These are phyloP conservation scores for Clarireedia monteithiana DNA, from an alignment of 2,329 filamentous ascomycete species.

Conservation along the genomic window DNA sequence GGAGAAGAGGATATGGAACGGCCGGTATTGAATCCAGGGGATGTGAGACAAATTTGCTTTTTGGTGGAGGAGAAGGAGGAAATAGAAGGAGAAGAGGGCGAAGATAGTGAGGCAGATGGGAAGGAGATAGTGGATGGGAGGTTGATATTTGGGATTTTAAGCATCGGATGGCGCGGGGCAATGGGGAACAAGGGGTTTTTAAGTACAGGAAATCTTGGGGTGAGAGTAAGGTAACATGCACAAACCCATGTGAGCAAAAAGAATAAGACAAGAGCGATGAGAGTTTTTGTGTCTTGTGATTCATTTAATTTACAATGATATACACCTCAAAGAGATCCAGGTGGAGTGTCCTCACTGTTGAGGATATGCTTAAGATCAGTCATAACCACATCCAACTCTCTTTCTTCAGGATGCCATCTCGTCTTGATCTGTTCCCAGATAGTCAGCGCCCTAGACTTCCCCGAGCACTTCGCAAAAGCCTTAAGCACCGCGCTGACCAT, in stretches of 20 bases:
- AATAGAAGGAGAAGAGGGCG: conserved; percentile 27
- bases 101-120: conserved; percentile 10
- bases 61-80: conserved; percentile 37
- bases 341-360: neutral
- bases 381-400: conserved; percentile 26
- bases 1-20: conserved; percentile 38
- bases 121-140: conserved; percentile 44
- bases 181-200: conserved; percentile 87
- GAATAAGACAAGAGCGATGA: neutral
- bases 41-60: conserved; percentile 61
- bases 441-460: conserved; percentile 21
- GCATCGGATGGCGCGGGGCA: conserved; percentile 79
- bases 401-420: conserved; percentile 26
- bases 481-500: conserved; percentile 52
- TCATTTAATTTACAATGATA: neutral
- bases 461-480: conserved; percentile 49
- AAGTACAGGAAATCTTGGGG: conserved; percentile 74
- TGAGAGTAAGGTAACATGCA: conserved; percentile 28
- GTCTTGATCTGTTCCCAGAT: conserved; percentile 27
- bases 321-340: neutral
- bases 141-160: conserved; percentile 69
- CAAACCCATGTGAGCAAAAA: no score
- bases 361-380: conserved; percentile 12
- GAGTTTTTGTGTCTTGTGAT: neutral
- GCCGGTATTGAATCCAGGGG: conserved; percentile 53